Base-by-base conservation (phyloP, 345 rosid species). In the Eucalyptus urophylla region DNA sequence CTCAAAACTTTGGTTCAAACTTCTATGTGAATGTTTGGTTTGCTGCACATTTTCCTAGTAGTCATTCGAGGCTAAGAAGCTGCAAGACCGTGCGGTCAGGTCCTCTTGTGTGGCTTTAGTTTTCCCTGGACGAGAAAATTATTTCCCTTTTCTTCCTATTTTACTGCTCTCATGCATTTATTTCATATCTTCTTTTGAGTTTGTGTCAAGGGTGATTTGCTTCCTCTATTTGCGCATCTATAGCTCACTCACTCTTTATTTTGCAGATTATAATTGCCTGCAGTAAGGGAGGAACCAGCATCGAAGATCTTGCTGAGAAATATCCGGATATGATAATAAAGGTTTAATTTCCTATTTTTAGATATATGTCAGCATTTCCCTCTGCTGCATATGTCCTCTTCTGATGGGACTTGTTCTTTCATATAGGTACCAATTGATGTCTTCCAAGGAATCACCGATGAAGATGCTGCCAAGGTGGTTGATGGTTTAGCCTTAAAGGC, bases 241-340 rank as follows among this genome's bases (percentile, higher is more conserved):
- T 87, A 80, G 43, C 87, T 58, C 85, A 49, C 31, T 88, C 86
- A 4, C 40, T 19, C 86, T 27, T 80, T 33, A 72, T 50, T 88
- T 37, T 91, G n/a, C 95, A 98, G 99, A 91, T 98, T 87, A 98
- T 98, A 83, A 98, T 98, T 91, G 97, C 98, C 86, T 98, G 99
- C 90, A 96, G 95, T 80, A 96, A 97, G 90, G 99, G 99, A 86
- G 99, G 99, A 90, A 98, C 99, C 94, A 97, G 99, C 93, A 98
- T 98, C 92, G 99, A 98, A 92, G 99, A 98, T 92, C 99, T 98
- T 87, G 99, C 99, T 25, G 99, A 97, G 93, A 98, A 98, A 90
- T 98, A 94, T 91, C 99, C 99, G 67, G 95, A 97, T 91, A 96
- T 98, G 99, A 97, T 98, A 88, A 94, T 96, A 81, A 96, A 97